A percentile compares a stretch with the other conserved stretches of the same genome.
Conservation (phyloP, 1,284 basidiomycete species). For the Papiliotrema fonsecae region DNA sequence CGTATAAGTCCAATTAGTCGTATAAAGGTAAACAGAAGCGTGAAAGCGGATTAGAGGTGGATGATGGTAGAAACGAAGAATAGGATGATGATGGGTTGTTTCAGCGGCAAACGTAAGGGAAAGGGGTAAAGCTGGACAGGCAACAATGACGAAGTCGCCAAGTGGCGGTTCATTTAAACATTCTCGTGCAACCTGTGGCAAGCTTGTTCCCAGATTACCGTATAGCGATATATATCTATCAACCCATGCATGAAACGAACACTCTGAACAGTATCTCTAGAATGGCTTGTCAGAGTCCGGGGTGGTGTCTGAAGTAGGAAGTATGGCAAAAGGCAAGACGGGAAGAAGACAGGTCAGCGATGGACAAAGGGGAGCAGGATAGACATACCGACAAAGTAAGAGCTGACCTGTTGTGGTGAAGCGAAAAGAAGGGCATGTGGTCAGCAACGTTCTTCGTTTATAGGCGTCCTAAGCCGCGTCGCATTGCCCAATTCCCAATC, state of each 20-base stretch:
- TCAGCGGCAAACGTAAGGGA: too few relatives aligned
- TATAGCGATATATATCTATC: too few relatives aligned
- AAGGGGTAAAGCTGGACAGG: too few relatives aligned
- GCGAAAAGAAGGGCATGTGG: neutral
- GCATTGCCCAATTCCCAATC: too few relatives aligned
- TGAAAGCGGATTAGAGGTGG: too few relatives aligned
- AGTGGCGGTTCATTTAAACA: neutral
- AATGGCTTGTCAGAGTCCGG: slow-evolving; percentile 49
- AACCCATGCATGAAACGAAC: neutral
- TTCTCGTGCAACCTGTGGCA: neutral
- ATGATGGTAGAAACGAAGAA: too few relatives aligned
- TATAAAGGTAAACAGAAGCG: too few relatives aligned
- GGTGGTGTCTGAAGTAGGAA: slow-evolving; percentile 32
- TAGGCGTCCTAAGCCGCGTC: too few relatives aligned
- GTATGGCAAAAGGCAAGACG: neutral
- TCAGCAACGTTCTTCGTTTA: neutral
- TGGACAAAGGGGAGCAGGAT: neutral
- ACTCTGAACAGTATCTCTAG: slow-evolving; percentile 18
- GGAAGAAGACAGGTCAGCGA: neutral
- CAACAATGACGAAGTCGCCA: too few relatives aligned
- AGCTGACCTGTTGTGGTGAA: slow-evolving; percentile 14
- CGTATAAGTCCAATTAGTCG: neutral
- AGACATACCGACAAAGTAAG: slow-evolving; percentile 33
- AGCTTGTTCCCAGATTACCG: neutral
- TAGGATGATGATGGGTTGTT: too few relatives aligned